A percentile compares a stretch with the other conserved stretches of the same genome.
These are phyloP conservation scores for Hebeloma cylindrosporum DNA, from an alignment of 768 basidiomycete genomes.

Conservation along the genomic window DNA sequence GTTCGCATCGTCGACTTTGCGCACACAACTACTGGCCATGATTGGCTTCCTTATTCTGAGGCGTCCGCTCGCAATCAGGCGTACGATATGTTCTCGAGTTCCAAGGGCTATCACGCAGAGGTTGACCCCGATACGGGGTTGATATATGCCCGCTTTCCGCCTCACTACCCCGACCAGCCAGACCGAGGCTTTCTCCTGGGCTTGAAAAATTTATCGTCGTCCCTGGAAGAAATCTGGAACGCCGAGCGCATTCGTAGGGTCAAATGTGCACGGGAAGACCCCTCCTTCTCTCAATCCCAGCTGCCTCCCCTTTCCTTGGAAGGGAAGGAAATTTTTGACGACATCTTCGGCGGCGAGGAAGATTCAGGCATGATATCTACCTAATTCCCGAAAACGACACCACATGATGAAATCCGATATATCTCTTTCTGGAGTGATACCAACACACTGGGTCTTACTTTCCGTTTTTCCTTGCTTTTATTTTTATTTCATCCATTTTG, in stretches of 20 bases:
- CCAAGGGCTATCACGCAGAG: constrained; percentile 78
- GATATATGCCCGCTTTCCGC: constrained; percentile 91
- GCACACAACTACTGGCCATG: constrained; percentile 93
- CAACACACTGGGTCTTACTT: constrained; percentile 3
- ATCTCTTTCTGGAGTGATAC: constrained; percentile 16
- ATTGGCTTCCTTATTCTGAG: constrained; percentile 74
- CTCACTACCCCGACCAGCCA: constrained; percentile 84
- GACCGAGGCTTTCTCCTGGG: constrained; percentile 96
- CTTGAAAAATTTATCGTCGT: constrained; percentile 72
- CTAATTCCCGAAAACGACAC: constrained; percentile 27
- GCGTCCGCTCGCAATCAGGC: constrained; percentile 38
- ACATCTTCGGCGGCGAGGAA: constrained; percentile 66
- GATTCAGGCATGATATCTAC: constrained; percentile 80
- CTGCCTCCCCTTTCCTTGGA: constrained; percentile 67
- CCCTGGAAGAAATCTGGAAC: constrained; percentile 85
- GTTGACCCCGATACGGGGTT: constrained; percentile 82
- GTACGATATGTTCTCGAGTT: constrained; percentile 52
- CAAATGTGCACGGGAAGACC: constrained; percentile 61
- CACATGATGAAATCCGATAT: constrained; percentile 12
- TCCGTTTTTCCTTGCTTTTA: constrained; percentile 10
- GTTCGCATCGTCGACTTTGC: constrained; percentile 98
- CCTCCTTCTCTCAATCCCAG: constrained; percentile 43
- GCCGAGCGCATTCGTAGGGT: constrained; percentile 74
- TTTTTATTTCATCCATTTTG: constrained; percentile 14
- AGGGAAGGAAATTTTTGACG: constrained; percentile 78